Evolutionary conservation across 805 yeast species (phyloP), one percentile per base, ranked within the genome.

Genomic region (Yarrowia porcina): DNA sequence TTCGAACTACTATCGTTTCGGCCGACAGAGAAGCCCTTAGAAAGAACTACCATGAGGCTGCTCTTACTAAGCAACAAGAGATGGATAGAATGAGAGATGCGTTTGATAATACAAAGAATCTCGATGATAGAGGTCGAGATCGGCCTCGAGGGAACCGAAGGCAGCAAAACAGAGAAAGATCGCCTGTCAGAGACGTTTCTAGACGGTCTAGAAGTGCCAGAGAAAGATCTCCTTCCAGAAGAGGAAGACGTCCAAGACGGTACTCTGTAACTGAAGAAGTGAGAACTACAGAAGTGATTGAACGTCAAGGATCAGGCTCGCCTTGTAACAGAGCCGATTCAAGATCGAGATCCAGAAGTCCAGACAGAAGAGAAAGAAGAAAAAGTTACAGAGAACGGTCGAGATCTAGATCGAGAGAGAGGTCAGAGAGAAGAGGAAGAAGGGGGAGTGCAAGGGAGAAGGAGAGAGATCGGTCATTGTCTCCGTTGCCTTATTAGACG

Each of bases 31-130:
- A 52, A 15, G 33, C 59, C 0, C 42, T 36, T 3, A 20, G 59
- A 9, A 52, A 52, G 18, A 36, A 52, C 38, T 52, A 23, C 59
- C 59, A 52, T 30, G 20, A 36, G 59, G 42, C 59, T 0, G 59
- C 59, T 5, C 13, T 36, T 21, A 52, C 44, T 15, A 52, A 52
- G 18, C 61, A 56, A 28, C 28, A 56, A 39, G 61, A 56, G 2
- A 27, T 41, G 28, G 49, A 39, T 15, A 27, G 49, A 20, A 56
- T 56, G 61, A 39, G 61, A 56, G 49, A 56, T 21, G 61, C 61
- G 11, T 52, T 52, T 17, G 59, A 52, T 18, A 36, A 2, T 25
- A 33, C 42, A 17, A 33, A 23, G 28, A 33, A 52, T 33, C 3
- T 35, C 44, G 59, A 52, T 10, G 59, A 52, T 17, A 5, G 59